phyloP scores from a whole-genome alignment of 2,329 filamentous ascomycete species.

The Penicillium janthinellum region DNA sequence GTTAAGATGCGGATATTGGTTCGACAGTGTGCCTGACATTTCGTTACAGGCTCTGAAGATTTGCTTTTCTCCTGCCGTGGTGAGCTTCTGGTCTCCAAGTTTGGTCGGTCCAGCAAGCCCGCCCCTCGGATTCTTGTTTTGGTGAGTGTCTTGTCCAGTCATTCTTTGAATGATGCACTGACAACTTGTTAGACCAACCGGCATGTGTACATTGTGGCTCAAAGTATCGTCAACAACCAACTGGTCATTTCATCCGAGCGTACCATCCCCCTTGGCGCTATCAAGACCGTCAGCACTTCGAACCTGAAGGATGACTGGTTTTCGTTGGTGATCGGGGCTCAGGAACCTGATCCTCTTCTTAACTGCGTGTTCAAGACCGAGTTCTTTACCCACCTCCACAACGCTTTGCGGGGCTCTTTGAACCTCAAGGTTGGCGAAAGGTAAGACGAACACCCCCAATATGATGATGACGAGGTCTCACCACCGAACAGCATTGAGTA shows the following conservation, averaged over 20 bases:
- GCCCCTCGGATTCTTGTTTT: constrained; percentile 82
- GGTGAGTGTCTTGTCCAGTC: constrained; percentile 33
- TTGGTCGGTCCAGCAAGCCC: constrained; percentile 92
- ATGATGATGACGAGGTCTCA: not conserved
- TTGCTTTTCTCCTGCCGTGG: constrained; percentile 88
- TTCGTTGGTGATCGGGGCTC: constrained; percentile 80
- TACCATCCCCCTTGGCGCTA: constrained; percentile 78
- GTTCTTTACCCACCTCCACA: constrained; percentile 88
- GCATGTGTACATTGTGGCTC: constrained; percentile 86
- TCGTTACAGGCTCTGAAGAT: constrained; percentile 58
- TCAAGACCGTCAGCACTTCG: constrained; percentile 84
- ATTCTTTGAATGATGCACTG: constrained; percentile 14
- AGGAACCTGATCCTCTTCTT: constrained; percentile 90
- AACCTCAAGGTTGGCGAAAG: constrained; percentile 79
- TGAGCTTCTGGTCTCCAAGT: constrained; percentile 88
- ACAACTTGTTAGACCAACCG: constrained; percentile 61
- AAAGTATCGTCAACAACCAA: constrained; percentile 79
- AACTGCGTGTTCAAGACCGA: constrained; percentile 97
- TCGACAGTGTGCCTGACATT: not conserved
- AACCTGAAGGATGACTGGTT: constrained; percentile 95
- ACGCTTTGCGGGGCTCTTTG: constrained; percentile 75
- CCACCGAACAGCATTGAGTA: constrained; percentile 69
- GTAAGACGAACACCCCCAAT: constrained; percentile 34
- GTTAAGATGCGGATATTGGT: constrained; percentile 14
- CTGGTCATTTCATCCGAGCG: constrained; percentile 79